These are phyloP conservation scores for Macrophomina tecta DNA, from an alignment of 2,329 filamentous ascomycete genomes.

Conservation along the genomic window DNA sequence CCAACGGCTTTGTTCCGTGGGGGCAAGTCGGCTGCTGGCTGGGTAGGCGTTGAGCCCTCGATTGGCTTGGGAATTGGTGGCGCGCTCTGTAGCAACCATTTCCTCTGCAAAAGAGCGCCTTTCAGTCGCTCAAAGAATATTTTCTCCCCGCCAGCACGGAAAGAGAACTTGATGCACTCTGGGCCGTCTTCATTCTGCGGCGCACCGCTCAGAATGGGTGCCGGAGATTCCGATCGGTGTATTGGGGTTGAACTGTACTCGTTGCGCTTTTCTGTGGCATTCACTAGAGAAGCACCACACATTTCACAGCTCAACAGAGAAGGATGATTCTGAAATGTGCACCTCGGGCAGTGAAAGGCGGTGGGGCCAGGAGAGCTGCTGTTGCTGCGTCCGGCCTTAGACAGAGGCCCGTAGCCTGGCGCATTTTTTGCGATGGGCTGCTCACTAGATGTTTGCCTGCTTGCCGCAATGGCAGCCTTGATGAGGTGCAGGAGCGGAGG, in stretches of 20 bases:
- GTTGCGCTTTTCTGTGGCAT: slow-evolving; percentile 53
- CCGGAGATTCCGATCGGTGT: slow-evolving; percentile 75
- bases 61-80: slow-evolving; percentile 78
- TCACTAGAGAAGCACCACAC: slow-evolving; percentile 77
- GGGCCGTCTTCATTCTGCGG: slow-evolving; percentile 63
- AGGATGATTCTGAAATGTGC: slow-evolving; percentile 92
- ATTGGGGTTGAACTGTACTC: slow-evolving; percentile 41
- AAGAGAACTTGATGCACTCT: slow-evolving; percentile 89
- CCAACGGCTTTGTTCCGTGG: slow-evolving; percentile 70
- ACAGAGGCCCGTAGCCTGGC: slow-evolving; percentile 46
- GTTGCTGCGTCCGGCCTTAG: neutral
- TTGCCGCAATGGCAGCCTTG: slow-evolving; percentile 82
- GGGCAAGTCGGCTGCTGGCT: slow-evolving; percentile 30
- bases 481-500: slow-evolving; percentile 81
- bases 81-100: slow-evolving; percentile 91
- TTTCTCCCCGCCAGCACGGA: slow-evolving; percentile 85
- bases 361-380: slow-evolving; percentile 22
- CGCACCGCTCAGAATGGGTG: slow-evolving; percentile 63
- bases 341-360: slow-evolving; percentile 71
- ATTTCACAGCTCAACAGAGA: slow-evolving; percentile 88
- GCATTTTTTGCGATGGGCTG: slow-evolving; percentile 40
- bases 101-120: slow-evolving; percentile 84
- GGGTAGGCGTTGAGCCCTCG: slow-evolving; percentile 32
- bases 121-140: slow-evolving; percentile 90
- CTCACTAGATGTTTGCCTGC: slow-evolving; percentile 50